Percentiles rank a stretch among this genome's conserved stretches.
These are phyloP conservation scores for Melampsora occidentalis DNA, from an alignment of 1,284 basidiomycete genomes.

Conservation along the genomic window DNA sequence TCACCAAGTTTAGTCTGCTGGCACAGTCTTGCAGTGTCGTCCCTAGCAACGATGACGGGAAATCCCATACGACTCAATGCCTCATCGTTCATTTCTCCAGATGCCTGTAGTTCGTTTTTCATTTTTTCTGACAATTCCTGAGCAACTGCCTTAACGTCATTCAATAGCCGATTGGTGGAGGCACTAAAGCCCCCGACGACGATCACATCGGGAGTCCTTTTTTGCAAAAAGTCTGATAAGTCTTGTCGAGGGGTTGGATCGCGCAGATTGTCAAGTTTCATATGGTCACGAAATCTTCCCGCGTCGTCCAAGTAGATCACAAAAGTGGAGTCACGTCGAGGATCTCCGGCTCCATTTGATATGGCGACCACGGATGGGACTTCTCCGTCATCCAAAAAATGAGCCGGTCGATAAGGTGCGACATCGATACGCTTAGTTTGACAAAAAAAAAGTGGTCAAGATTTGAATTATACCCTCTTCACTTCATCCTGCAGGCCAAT, in stretches of 20 bases:
- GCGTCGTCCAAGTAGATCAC: conserved; percentile 81
- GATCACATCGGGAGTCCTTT: conserved; percentile 80
- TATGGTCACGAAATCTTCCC: conserved; percentile 81
- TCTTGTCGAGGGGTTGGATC: conserved; percentile 53
- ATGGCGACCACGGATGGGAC: conserved; percentile 82
- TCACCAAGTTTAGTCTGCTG: conserved; percentile 83
- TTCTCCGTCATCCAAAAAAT: conserved; percentile 65
- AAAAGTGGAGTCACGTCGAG: conserved; percentile 80
- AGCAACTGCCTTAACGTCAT: conserved; percentile 44
- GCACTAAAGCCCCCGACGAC: conserved; percentile 71
- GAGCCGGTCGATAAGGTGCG: conserved; percentile 68
- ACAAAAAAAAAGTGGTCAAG: neutral
- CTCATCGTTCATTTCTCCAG: conserved; percentile 17
- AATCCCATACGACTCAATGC: conserved; percentile 53
- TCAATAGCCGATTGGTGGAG: conserved; percentile 46
- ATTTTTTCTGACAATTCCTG: conserved; percentile 45
- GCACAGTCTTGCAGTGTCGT: conserved; percentile 90
- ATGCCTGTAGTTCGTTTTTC: conserved; percentile 23
- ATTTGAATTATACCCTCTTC: conserved; percentile 27
- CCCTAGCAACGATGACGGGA: conserved; percentile 78
- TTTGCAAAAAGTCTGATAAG: conserved; percentile 72
- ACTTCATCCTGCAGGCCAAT: conserved; percentile 47
- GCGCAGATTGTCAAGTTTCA: conserved; percentile 70
- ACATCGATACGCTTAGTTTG: conserved; percentile 55
- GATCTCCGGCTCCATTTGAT: conserved; percentile 92